These are phyloP conservation scores for Astrothelium macrocarpum DNA, from an alignment of 495 filamentous ascomycete genomes.

Conservation along the genomic window DNA sequence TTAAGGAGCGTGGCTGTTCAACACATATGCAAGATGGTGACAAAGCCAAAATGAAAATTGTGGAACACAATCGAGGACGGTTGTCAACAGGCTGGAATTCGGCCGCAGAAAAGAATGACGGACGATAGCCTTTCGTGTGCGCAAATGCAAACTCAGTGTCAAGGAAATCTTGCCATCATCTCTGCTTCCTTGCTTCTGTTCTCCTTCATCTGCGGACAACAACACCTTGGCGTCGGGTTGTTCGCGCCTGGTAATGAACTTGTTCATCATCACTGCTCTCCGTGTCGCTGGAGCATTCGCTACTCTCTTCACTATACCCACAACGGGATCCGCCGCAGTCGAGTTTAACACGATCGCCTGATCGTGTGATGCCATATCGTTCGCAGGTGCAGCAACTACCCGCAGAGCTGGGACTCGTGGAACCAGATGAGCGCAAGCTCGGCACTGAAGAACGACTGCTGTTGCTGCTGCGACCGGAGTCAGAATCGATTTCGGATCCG, in stretches of 20 bases:
- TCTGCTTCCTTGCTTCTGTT: not conserved
- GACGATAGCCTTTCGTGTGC: not conserved
- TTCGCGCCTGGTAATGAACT: conserved; percentile 24
- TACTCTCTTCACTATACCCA: conserved; percentile 61
- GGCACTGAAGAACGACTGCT: conserved; percentile 64
- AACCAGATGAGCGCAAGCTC: conserved; percentile 64
- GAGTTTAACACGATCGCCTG: conserved; percentile 83
- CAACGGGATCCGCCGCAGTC: conserved; percentile 85
- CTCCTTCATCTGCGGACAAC: conserved; percentile 46
- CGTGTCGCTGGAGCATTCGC: conserved; percentile 42
- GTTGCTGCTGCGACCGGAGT: conserved; percentile 42
- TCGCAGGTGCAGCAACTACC: conserved; percentile 73
- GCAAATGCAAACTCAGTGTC: not conserved
- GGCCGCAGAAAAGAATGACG: not conserved
- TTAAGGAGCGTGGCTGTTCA: conserved; percentile 5
- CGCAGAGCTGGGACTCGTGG: conserved; percentile 64
- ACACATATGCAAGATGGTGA: not conserved
- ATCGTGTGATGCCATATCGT: conserved; percentile 90
- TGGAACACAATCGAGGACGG: not conserved
- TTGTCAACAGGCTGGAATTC: not conserved
- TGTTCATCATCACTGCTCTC: conserved; percentile 18
- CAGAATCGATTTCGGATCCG: conserved; percentile 38
- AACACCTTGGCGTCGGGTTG: conserved; percentile 64
- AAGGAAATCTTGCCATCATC: conserved; percentile 6
- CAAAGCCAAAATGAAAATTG: not conserved